Base-by-base conservation (phyloP, 371 early-diverging fungal species). In the Basidiobolus meristosporus region DNA sequence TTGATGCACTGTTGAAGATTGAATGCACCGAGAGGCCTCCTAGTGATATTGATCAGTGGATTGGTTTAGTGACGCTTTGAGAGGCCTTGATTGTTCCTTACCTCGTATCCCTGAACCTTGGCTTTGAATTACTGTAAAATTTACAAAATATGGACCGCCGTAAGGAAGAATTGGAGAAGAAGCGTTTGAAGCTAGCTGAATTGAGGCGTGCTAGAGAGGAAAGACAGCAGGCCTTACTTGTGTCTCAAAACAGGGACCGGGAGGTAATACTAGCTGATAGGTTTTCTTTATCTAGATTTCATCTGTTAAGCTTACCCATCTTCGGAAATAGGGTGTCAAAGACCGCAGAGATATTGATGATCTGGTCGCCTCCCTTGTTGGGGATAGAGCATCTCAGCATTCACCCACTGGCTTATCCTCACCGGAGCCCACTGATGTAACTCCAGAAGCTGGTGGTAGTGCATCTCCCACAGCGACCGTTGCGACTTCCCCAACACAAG, bases 161-260 rank as follows among this genome's bases (percentile, higher is more conserved):
- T 49, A 71, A 76, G 45, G 76, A 78, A 48, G 91, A 90, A 57
- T 61, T 92, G 35, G 89, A 88, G 50, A 76, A 73, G 55, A 92
- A 92, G 61, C 66, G 84, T 43, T 74, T 75, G 44, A 87, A 86
- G 65, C 62, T 92, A 37, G 88, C 83, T 2, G 89, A 89, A 47
- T 70, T 92, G 43, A 66, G 86, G 45, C 70, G 79, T 26, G 74
- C 75, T 37, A 65, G 88, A 46, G 81, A 83, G 46, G 86, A 48
- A 20, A 40, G 53, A 43, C 48, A 47, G 40, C 38, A 11, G 26
- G 37, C 52, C 30, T 45, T 46, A 48, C 29, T 52, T 50, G 30
- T 15, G 19, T 10, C 36, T 22, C 21, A 32, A 35, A 31, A 40
- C 36, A 20, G n/a, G 15, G 2, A 3, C 11, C 14, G n/a, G 4